phyloP scores from a whole-genome alignment of 805 yeast genomes.

The Starmerella floricola region DNA sequence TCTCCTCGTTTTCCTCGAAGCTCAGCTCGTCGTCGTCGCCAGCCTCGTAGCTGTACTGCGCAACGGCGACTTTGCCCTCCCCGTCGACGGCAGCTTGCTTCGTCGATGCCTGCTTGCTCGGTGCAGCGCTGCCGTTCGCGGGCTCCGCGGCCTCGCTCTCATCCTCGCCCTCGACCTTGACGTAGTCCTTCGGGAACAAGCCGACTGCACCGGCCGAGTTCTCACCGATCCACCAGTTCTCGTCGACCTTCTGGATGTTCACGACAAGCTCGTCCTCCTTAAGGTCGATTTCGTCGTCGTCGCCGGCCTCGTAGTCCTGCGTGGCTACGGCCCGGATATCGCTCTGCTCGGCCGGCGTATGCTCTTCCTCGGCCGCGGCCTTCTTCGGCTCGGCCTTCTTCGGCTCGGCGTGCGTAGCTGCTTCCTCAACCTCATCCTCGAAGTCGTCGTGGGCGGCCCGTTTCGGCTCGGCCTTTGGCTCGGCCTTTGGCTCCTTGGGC shows the following conservation, averaged over 20 bases:
- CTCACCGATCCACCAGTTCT: slow-evolving; percentile 87
- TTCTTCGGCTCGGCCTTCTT: slow-evolving; percentile 6
- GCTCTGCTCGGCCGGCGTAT: slow-evolving; percentile 4
- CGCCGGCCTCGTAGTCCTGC: slow-evolving; percentile 53
- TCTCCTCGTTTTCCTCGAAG: slow-evolving; percentile 72
- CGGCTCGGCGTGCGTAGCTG: slow-evolving; percentile 3
- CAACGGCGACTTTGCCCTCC: slow-evolving; percentile 42
- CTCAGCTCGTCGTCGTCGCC: slow-evolving; percentile 84
- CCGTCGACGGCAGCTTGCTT: slow-evolving; percentile 18
- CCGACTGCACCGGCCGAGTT: slow-evolving; percentile 64
- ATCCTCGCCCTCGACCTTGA: slow-evolving; percentile 30
- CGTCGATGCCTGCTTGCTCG: slow-evolving; percentile 3
- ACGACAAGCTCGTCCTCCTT: slow-evolving; percentile 53
- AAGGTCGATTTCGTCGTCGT: slow-evolving; percentile 61
- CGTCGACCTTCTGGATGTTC: slow-evolving; percentile 59
- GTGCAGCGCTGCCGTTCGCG: neutral
- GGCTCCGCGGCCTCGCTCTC: slow-evolving; percentile 12
- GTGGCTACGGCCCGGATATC: slow-evolving; percentile 52
- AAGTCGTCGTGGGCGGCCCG: too few species aligned
- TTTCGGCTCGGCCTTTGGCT: slow-evolving; percentile 5
- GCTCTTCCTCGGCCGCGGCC: neutral
- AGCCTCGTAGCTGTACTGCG: slow-evolving; percentile 73
- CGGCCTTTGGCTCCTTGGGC: neutral
- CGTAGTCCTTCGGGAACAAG: slow-evolving; percentile 85
- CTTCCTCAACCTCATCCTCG: slow-evolving; percentile 5